Base-by-base conservation (phyloP, 2,329 filamentous ascomycete species). In the Alternaria sp. region DNA sequence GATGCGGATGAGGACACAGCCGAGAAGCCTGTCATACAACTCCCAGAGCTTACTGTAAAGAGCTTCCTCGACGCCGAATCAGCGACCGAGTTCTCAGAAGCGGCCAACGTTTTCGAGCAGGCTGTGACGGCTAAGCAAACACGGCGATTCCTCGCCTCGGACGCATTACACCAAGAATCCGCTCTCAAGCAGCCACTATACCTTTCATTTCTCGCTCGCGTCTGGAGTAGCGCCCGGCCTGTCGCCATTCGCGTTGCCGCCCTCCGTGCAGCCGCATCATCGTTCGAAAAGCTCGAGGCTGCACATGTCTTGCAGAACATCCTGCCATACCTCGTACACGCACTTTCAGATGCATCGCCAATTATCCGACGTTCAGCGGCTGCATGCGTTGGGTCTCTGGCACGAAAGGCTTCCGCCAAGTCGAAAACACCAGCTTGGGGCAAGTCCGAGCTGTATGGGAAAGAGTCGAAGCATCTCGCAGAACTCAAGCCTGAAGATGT, bases 301-400 rank as follows among this genome's bases (percentile, higher is more conserved):
- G 82, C 82, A 19, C 74, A 87, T 8, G 91, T 97, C 75, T 85
- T 94, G 52, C 95, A 98, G 76, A 87, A 88, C 11, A 78, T 97
- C 17, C 76, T 97, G n/a, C 95, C 95, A 3, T 97, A 97, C 80
- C 83, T 90, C 30, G 82, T 97, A 49, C 84, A 87, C 40, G 91
- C 91, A 21, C 86, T 98, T 17, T 85, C 88, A 23, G 95, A 98
- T 77, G 82, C 89, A 6, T 92, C 92, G 1, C 89, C 90, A 66
- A 88, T 89, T 65, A 90, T 97, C 45, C 90, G 94, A 47, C 88
- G 89, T 65, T 89, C 92, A 54, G 91, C 93, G 19, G 89, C 90
- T 21, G 87, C 90, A 55, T 84, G 94, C 30, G 77, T 93, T 30
- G 69, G 70, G 4, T 62, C 70, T 2, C 54, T 80, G 1, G 71